A percentile compares a stretch with the other conserved stretches of the same genome.
Evolutionary conservation across 2,329 filamentous ascomycete genomes (phyloP).

Genomic region (Cercospora sesami): DNA sequence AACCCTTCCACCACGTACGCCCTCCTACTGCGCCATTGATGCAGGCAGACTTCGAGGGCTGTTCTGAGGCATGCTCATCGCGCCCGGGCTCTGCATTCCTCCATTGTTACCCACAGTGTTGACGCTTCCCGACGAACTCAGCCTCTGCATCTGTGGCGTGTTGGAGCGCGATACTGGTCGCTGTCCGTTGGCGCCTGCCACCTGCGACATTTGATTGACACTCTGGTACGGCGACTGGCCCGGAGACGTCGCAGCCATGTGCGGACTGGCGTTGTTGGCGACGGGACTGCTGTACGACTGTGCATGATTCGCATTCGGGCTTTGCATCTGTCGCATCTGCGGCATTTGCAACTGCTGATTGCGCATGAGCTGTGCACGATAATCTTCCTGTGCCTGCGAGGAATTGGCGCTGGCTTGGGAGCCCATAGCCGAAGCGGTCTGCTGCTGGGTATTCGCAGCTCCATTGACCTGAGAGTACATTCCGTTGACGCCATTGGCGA

Average conservation of each 20-base stretch:
- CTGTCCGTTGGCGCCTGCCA: constrained; percentile 20
- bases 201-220: constrained; percentile 25
- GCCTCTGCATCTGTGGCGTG: constrained; percentile 37
- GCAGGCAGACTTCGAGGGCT: constrained; percentile 38
- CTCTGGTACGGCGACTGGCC: constrained; percentile 27
- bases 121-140: constrained; percentile 36
- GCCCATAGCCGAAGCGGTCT: constrained; percentile 20
- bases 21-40: constrained; percentile 32
- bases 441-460: constrained; percentile 18
- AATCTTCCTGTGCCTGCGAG: constrained; percentile 24
- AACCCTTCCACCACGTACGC: background rate
- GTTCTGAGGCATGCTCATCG: constrained; percentile 29
- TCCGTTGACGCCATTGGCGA: constrained; percentile 12
- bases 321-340: constrained; percentile 32
- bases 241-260: constrained; percentile 32
- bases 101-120: constrained; percentile 22
- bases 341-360: constrained; percentile 36
- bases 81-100: constrained; percentile 38
- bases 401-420: constrained; percentile 24
- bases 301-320: constrained; percentile 30
- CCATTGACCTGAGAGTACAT: constrained; percentile 19
- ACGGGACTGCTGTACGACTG: constrained; percentile 34
- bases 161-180: constrained; percentile 34
- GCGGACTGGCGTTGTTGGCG: constrained; percentile 35
- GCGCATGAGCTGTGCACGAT: constrained; percentile 38